Conservation (phyloP, 129 eudicot species). For the Pittosporum tobira region DNA sequence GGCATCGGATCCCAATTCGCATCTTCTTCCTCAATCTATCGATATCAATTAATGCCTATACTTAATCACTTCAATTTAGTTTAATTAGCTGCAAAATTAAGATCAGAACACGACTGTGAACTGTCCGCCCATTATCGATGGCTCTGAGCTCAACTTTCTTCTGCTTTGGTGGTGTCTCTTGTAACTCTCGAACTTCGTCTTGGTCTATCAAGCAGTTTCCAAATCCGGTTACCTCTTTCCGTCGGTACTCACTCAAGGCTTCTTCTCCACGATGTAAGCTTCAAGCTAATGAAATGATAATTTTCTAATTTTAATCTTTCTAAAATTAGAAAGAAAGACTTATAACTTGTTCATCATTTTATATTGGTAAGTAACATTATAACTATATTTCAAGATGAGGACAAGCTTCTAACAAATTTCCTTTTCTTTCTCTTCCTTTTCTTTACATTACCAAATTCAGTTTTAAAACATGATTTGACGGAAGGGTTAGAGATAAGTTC, state of each 20-base stretch:
- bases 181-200: slow-evolving; percentile 13
- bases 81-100: background rate
- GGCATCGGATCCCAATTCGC: background rate
- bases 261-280: slow-evolving; percentile 16
- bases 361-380: no score
- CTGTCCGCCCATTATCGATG: slow-evolving; percentile 11
- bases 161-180: slow-evolving; percentile 24
- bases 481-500: no score
- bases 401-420: no score
- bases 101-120: background rate
- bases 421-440: no score
- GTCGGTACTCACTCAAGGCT: slow-evolving; percentile 14
- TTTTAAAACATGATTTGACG: no score
- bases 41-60: background rate
- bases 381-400: no score
- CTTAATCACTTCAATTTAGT: background rate
- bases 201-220: slow-evolving; percentile 7
- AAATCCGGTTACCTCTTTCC: background rate
- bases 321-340: no score
- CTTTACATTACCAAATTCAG: no score
- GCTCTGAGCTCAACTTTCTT: slow-evolving; percentile 30
- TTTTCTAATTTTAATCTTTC: background rate
- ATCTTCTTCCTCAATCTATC: background rate
- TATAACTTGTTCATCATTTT: no score
- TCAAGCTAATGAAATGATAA: slow-evolving; percentile 19